phyloP scores from a whole-genome alignment of 345 rosid genomes.

The Limnanthes douglasii region DNA sequence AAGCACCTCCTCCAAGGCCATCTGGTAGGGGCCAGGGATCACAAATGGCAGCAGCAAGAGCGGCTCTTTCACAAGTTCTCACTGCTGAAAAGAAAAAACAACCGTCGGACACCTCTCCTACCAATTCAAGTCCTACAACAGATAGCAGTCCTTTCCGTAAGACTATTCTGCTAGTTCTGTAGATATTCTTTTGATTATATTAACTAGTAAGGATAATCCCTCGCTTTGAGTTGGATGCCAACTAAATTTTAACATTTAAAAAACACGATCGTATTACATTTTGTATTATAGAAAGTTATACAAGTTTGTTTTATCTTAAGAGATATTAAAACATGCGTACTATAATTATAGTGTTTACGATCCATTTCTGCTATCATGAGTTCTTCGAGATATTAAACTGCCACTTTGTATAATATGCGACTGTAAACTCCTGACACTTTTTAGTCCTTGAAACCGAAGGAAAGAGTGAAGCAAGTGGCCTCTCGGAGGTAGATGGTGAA shows the following conservation, averaged over 20 bases:
- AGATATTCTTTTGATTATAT: too few species aligned
- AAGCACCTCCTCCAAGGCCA: conserved; percentile 27
- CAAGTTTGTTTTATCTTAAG: too few species aligned
- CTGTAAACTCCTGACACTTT: conserved; percentile 10
- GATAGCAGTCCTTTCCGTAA: conserved; percentile 35
- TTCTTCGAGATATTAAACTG: conserved; percentile 2
- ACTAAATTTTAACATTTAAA: too few species aligned
- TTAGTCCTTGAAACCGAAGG: conserved; percentile 22
- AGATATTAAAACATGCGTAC: too few species aligned
- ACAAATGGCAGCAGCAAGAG: conserved; percentile 94
- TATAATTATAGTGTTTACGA: too few species aligned
- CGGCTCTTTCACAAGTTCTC: conserved; percentile 89
- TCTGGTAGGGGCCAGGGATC: conserved; percentile 35
- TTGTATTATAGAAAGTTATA: too few species aligned
- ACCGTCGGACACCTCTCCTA: conserved; percentile 57
- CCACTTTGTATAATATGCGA: too few species aligned
- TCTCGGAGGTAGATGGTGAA: conserved; percentile 33
- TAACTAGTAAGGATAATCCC: too few species aligned
- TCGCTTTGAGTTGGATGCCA: too few species aligned
- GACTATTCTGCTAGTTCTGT: too few species aligned
- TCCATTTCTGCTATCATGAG: too few species aligned
- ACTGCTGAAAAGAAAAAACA: conserved; percentile 64
- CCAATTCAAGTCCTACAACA: conserved; percentile 26
- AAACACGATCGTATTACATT: too few species aligned
- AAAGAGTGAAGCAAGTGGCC: conserved; percentile 24